Percentiles rank a stretch among this genome's conserved stretches.
These are phyloP conservation scores for Pichia insulana DNA, from an alignment of 805 yeast species.

Conservation along the genomic window DNA sequence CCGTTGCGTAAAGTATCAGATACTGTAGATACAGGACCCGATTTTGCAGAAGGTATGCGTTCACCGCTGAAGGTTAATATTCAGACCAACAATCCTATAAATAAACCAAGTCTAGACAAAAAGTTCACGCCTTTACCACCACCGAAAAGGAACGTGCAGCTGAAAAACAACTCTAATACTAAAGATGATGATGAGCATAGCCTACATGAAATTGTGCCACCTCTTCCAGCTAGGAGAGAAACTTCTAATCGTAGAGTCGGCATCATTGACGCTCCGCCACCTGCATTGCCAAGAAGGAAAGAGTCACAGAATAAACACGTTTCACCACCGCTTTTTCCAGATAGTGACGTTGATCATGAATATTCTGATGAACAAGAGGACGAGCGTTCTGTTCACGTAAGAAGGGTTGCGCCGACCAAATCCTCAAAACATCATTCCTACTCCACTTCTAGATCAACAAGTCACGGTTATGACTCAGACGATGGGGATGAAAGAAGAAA, in stretches of 20 bases:
- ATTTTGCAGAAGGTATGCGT: slow-evolving; percentile 11
- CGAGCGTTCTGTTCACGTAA: slow-evolving; percentile 1
- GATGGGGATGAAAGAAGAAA: not conserved
- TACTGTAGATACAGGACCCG: slow-evolving; percentile 1
- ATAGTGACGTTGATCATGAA: not conserved
- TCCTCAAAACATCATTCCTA: not conserved
- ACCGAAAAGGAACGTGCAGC: not conserved
- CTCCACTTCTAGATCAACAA: not conserved
- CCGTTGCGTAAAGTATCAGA: not conserved
- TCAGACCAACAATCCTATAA: too few relatives aligned
- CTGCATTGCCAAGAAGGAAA: not conserved
- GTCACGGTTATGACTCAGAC: slow-evolving; percentile 3
- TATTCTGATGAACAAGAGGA: slow-evolving; percentile 1
- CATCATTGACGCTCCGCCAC: not conserved
- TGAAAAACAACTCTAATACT: not conserved
- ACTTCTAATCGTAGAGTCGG: not conserved
- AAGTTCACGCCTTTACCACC: not conserved
- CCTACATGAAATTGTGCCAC: not conserved
- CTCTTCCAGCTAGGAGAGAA: not conserved
- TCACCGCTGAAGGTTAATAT: slow-evolving; percentile 4
- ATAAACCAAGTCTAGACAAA: too few relatives aligned
- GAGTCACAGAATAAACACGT: not conserved
- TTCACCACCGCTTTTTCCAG: not conserved
- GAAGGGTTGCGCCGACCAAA: not conserved
- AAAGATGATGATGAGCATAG: not conserved